Evolutionary conservation across 2,329 filamentous ascomycete genomes (phyloP).

Genomic region (Stagonosporopsis rhizophila): DNA sequence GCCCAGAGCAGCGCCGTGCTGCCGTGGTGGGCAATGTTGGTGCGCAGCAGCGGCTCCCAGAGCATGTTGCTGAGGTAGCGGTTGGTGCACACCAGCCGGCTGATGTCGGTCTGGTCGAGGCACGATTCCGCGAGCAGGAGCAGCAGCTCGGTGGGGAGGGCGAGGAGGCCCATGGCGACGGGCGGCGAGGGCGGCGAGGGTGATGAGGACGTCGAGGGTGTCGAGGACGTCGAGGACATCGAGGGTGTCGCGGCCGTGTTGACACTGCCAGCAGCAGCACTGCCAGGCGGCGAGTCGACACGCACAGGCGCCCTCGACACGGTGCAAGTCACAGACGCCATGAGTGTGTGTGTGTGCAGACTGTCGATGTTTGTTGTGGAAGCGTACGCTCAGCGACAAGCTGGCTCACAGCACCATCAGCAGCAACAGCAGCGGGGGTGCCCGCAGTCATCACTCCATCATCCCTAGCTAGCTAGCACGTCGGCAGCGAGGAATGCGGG

Average conservation of each 20-base stretch:
- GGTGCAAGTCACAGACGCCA: neutral
- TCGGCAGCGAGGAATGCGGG: constrained; percentile 18
- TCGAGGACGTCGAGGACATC: too few species aligned
- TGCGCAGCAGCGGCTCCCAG: constrained; percentile 15
- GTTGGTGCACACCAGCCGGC: constrained; percentile 18
- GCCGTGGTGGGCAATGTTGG: constrained; percentile 19
- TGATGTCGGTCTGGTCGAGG: constrained; percentile 21
- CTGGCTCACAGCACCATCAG: too few species aligned
- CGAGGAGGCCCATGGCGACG: constrained; percentile 6
- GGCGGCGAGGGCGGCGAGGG: too few species aligned
- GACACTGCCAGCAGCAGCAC: too few species aligned
- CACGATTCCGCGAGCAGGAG: constrained; percentile 19
- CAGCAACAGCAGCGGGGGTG: too few species aligned
- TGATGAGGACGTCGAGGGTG: too few species aligned
- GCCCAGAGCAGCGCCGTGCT: constrained; percentile 20
- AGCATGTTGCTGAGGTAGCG: constrained; percentile 18
- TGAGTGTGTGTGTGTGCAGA: neutral
- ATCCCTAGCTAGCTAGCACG: neutral
- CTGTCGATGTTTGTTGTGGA: constrained; percentile 1
- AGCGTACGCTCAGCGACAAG: constrained; percentile 8
- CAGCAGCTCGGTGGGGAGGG: constrained; percentile 17
- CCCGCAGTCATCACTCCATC: neutral
- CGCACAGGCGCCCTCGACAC: neutral
- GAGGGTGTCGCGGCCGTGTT: too few species aligned
- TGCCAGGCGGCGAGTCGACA: too few species aligned